phyloP scores from a whole-genome alignment of 2,329 filamentous ascomycete species.

The Cladosporium sp. region DNA sequence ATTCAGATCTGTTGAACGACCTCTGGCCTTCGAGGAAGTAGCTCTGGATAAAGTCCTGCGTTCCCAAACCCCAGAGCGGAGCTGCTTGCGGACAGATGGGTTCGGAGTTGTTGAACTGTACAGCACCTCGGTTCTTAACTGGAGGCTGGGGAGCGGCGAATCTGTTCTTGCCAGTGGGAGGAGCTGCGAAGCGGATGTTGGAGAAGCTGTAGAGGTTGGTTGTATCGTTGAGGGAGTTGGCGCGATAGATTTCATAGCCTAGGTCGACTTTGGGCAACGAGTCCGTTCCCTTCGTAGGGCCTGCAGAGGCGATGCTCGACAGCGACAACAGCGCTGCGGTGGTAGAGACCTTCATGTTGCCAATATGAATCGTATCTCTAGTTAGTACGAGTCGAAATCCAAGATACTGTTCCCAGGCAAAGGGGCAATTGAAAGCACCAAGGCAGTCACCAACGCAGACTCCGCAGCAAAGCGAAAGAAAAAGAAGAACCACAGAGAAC shows the following conservation, averaged over 20 bases:
- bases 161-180: conserved; percentile 48
- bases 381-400: too few relatives aligned
- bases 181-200: conserved; percentile 54
- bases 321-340: conserved; percentile 1
- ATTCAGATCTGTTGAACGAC: conserved; percentile 5
- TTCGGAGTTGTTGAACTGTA: conserved; percentile 44
- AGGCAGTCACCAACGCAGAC: too few relatives aligned
- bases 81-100: conserved; percentile 43
- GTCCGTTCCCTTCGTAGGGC: conserved; percentile 5
- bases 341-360: neutral
- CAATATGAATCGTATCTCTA: neutral
- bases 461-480: too few relatives aligned
- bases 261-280: conserved; percentile 44
- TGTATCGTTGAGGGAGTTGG: conserved; percentile 39
- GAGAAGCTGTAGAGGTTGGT: conserved; percentile 47
- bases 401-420: too few relatives aligned
- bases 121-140: conserved; percentile 38
- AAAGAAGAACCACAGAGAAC: too few relatives aligned
- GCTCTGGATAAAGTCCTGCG: conserved; percentile 31
- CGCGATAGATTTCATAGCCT: conserved; percentile 51
- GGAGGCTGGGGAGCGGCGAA: conserved; percentile 44
- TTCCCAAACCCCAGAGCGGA: conserved; percentile 42
- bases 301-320: neutral
- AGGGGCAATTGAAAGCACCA: too few relatives aligned
- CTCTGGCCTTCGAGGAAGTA: conserved; percentile 29